Base-by-base conservation (phyloP, 139 green algal genomes). In the Asterochloris erici region DNA sequence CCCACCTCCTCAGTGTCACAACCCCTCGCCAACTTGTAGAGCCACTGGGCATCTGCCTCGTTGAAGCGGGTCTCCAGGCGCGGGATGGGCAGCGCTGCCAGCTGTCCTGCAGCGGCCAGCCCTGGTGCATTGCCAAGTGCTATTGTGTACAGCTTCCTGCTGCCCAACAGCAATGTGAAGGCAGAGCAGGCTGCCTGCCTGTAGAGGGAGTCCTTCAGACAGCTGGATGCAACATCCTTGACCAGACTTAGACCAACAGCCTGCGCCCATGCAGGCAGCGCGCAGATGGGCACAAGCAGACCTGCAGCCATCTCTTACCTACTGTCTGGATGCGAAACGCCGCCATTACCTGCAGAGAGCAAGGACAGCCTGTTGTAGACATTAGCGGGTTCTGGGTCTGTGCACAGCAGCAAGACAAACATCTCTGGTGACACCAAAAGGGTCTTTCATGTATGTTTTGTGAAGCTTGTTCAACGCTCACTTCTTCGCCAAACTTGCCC, bases 401-500 rank as follows among this genome's bases (percentile, higher is more conserved):
- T 71, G 66, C 21, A 71, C 66, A 21, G 38, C 38, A 54, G 38
- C 38, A 54, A n/a, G 38, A 10, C 38, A 54, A 6, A 54, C 6
- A 6, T 54, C 4, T 54, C 6, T 54, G 38, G 38, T 54, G 38
- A 54, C 6, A 54, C 38, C 38, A 54, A 54, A 54, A 2, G 2
- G 38, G 4, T 54, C n/a, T n/a, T n/a, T n/a, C n/a, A n/a, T n/a
- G n/a, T n/a, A n/a, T n/a, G n/a, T n/a, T n/a, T 54, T 54, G 38
- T 54, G 38, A 2, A 6, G 38, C 2, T 54, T 54, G 38, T 54
- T 54, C 4, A 54, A 10, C 38, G 38, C 38, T 54, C 38, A 95
- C 68, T 81, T 91, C 75, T 74, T 91, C 87, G 0, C 94, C 94
- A 84, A 94, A 93, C 83, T 96, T 94, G 23, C 91, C 94, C 0